A percentile compares a stretch with the other conserved stretches of the same genome.
These are phyloP conservation scores for Tothia fuscella DNA, from an alignment of 2,329 filamentous ascomycete species.

Conservation along the genomic window DNA sequence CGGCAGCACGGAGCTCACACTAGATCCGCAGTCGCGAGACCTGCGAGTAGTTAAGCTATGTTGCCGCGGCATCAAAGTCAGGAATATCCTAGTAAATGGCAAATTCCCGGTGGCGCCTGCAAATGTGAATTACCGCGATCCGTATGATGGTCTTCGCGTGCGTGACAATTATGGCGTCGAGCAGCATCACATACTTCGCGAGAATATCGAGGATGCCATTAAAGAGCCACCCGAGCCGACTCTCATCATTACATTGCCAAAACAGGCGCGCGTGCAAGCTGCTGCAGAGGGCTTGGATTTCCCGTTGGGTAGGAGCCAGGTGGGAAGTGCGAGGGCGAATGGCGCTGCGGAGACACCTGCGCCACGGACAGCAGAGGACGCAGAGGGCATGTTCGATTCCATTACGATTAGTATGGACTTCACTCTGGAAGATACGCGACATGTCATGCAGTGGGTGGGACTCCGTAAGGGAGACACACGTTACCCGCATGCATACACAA, in stretches of 20 bases:
- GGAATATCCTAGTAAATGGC: conserved; percentile 36
- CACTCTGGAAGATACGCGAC: conserved; percentile 58
- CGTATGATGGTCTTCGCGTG: conserved; percentile 53
- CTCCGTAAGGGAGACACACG: conserved; percentile 65
- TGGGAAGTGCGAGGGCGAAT: neutral
- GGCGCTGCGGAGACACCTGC: neutral
- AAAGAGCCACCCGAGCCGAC: conserved; percentile 43
- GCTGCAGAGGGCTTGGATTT: too few relatives aligned
- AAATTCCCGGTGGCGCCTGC: conserved; percentile 21
- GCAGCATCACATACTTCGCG: conserved; percentile 67
- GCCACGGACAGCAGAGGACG: conserved; percentile 1
- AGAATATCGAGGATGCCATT: conserved; percentile 49
- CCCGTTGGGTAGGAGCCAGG: conserved; percentile 17
- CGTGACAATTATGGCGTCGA: conserved; percentile 50
- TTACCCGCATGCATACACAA: conserved; percentile 87
- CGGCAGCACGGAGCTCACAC: conserved; percentile 70
- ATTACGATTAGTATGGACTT: conserved; percentile 53
- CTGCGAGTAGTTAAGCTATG: conserved; percentile 46
- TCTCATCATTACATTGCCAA: conserved; percentile 47
- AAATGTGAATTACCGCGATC: conserved; percentile 47
- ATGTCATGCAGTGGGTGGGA: conserved; percentile 87
- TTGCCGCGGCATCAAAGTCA: conserved; percentile 49
- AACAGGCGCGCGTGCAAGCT: conserved; percentile 48
- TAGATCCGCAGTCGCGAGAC: conserved; percentile 51
- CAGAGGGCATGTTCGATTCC: neutral